These are phyloP conservation scores for Nannizzia gypsea DNA, from an alignment of 2,329 filamentous ascomycete genomes.

Conservation along the genomic window DNA sequence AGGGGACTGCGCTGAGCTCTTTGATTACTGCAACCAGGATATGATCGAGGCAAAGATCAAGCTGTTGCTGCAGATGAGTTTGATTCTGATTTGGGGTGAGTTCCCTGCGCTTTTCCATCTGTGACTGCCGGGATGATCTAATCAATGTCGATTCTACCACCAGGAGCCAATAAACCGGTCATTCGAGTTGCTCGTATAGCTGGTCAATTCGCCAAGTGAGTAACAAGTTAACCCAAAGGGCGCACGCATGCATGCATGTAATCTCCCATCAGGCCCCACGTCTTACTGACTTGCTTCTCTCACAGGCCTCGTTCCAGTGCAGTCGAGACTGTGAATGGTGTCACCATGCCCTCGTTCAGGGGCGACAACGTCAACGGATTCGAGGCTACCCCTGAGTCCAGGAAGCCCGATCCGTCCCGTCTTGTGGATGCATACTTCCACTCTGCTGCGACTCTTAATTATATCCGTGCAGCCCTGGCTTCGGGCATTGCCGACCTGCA, in stretches of 20 bases:
- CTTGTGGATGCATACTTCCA: constrained; percentile 91
- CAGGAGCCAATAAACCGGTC: constrained; percentile 57
- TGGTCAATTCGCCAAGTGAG: constrained; percentile 80
- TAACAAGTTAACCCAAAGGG: no score
- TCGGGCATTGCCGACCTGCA: constrained; percentile 90
- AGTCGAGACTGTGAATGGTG: constrained; percentile 67
- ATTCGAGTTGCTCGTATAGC: constrained; percentile 93
- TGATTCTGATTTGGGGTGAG: constrained; percentile 82
- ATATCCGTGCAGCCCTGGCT: constrained; percentile 68
- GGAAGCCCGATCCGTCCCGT: constrained; percentile 68
- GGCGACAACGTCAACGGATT: constrained; percentile 95
- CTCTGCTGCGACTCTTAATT: constrained; percentile 89
- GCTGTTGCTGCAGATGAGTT: constrained; percentile 88
- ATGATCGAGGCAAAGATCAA: constrained; percentile 96
- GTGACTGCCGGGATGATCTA: not conserved
- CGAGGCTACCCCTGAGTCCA: constrained; percentile 50
- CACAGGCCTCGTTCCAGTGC: constrained; percentile 65
- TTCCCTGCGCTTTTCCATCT: not conserved
- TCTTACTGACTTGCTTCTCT: constrained; percentile 5
- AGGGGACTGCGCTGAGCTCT: constrained; percentile 85
- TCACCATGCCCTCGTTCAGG: constrained; percentile 76
- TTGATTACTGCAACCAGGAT: constrained; percentile 83
- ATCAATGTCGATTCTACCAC: constrained; percentile 5
- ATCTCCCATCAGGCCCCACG: constrained; percentile 5
- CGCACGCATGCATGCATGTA: no score